Evolutionary conservation across 2,329 filamentous ascomycete genomes (phyloP), one percentile per base, ranked within the genome.

Genomic region (Colletotrichum agaves): DNA sequence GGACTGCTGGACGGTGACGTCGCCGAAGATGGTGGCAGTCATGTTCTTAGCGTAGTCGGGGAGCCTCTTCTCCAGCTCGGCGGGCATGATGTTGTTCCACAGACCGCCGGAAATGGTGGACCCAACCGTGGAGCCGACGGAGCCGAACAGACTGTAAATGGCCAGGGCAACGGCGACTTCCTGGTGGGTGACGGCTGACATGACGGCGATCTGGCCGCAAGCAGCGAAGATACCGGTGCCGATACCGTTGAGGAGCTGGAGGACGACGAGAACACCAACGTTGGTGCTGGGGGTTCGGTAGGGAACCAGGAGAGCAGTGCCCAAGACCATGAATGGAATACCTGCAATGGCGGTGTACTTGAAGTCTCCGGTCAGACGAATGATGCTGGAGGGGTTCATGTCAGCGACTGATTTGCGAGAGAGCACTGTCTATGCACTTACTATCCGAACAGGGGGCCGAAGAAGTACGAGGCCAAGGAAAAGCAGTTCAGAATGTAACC

Each of bases 1-100:
- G 5, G 69, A 69, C 3, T 81, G 71, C 70, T 83, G 81, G 4
- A 69, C 72, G 0, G 61, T 62, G 21, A 82, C 61, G 21, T 75
- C 71, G 6, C 71, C 75, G 59, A 80, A 82, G 49, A 85, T 82
- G 2, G 84, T 84, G 13, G 87, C 72, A 3, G 79, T 75, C 21
- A 75, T 72, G 21, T 74, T 58, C 57, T 73, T 69, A 21, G 71
- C 74, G 1, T 71, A 71, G 11, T 78, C 81, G 1, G 83, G 83
- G 0, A 85, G 77, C 37, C 74, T 72, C 35, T 74, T 63, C 60
- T 73, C 68, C 2, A 85, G 76, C 4, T 78, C 77, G 0, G 50
- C 64, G 0, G 81, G 82, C 60, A 85, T 75, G 1, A 73, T 69
- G 23, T 74, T 73, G 8, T 76, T 75, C 77, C 77, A 80, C 41